Evolutionary conservation across 257 asterid species (phyloP), one percentile per base, ranked within the genome.

Genomic region (Fraxinus americana): DNA sequence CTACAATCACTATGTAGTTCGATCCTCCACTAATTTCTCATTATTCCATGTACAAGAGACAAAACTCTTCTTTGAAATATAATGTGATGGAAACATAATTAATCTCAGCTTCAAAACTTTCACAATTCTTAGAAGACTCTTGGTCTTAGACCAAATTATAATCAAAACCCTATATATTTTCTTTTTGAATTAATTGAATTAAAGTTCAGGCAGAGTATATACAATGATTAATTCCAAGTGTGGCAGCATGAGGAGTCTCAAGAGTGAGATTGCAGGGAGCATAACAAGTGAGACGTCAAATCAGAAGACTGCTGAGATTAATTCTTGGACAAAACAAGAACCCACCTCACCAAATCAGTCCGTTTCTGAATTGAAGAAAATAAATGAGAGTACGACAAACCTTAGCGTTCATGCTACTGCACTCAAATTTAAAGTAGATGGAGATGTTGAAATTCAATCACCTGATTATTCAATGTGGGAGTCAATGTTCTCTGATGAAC

Each of bases 401-500:
- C 39, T 14, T 39, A 72, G 17, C n/a, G 63, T 84, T 70, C 90
- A 83, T 1, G 11, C 78, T 52, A 73, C 82, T 23, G 50, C 80
- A 3, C 79, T 88, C 75, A 92, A 91, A 78, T 86, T 77, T 38
- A 90, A 85, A 66, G 89, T 74, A 16, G 84, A 83, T 4, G 77
- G 75, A 4, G 92, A 84, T 2, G 48, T 67, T 39, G 84, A 84
- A 36, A 77, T 82, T 71, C 94, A 86, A 2, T 90, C 95, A 48
- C 92, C 97, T 1, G 98, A 92, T 17, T 86, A 85, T 12, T 87
- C 91, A 13, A 30, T 87, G 9, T 90, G 91, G 98, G 97, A 92
- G 21, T 83, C 95, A 11, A 85, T 88, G 63, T 87, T 92, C 35
- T 76, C 94, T 0, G 98, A 92, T 63, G 88, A 12, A 68, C 85